Percentiles rank a stretch among this genome's conserved stretches.
phyloP scores from a whole-genome alignment of 768 basidiomycete genomes.

The Coprinellus micaceus region DNA sequence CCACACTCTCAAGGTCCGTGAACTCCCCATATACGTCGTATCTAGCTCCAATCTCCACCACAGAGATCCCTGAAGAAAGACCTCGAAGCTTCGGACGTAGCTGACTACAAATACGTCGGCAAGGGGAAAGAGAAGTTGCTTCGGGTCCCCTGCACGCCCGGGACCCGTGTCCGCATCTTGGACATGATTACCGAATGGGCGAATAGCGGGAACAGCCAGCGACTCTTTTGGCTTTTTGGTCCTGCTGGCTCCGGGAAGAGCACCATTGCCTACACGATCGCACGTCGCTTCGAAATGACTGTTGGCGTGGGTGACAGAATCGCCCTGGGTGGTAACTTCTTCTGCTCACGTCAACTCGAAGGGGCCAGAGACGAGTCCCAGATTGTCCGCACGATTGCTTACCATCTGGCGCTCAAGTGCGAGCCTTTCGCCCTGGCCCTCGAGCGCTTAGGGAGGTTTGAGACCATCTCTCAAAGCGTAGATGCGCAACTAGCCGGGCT shows the following conservation, averaged over 20 bases:
- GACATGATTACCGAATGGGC: constrained; percentile 22
- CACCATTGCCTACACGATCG: not conserved
- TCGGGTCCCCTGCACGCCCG: constrained; percentile 20
- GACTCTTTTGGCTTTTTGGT: constrained; percentile 18
- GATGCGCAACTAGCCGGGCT: not conserved
- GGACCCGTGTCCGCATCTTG: constrained; percentile 23
- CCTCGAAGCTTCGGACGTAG: constrained; percentile 13
- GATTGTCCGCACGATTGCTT: constrained; percentile 3
- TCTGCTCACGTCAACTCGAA: constrained; percentile 1
- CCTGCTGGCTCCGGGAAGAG: constrained; percentile 15
- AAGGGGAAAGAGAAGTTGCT: constrained; percentile 8
- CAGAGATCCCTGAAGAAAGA: constrained; percentile 7
- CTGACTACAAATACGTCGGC: constrained; percentile 12
- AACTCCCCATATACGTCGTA: not conserved
- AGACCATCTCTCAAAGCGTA: not conserved
- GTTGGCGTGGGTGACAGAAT: not conserved
- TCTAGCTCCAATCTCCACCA: not conserved
- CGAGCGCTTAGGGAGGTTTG: not conserved
- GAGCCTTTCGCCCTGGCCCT: not conserved
- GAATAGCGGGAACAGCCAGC: constrained; percentile 15
- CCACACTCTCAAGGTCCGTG: not conserved
- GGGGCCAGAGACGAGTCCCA: not conserved
- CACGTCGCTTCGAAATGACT: not conserved
- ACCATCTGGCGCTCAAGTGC: constrained; percentile 1
- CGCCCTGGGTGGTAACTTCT: constrained; percentile 4